Conservation (phyloP, 2,329 filamentous ascomycete species). For the Scopulariopsis brevicaulis region DNA sequence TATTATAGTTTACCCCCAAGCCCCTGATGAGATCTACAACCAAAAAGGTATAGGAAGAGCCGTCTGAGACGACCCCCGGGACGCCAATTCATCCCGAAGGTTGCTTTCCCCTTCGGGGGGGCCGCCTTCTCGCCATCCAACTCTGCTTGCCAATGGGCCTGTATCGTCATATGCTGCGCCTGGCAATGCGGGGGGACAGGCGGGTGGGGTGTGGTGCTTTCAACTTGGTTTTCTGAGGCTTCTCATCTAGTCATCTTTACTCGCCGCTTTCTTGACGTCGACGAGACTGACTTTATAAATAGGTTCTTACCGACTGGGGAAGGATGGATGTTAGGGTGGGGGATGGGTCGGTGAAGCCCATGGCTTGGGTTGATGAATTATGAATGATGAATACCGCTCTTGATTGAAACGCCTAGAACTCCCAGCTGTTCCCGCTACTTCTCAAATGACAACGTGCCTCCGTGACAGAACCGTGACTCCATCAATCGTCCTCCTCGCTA, state of each 20-base stretch:
- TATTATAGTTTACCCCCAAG: neutral
- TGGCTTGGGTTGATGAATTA: neutral
- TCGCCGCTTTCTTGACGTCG: neutral
- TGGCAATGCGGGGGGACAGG: neutral
- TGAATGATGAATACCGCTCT: neutral
- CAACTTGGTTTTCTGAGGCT: neutral
- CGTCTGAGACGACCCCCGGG: neutral
- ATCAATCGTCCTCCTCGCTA: slow-evolving; percentile 1
- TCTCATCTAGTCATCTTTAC: neutral
- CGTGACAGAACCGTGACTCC: neutral
- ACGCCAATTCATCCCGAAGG: neutral
- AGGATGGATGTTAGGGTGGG: neutral
- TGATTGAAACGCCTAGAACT: neutral
- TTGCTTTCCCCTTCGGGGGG: neutral
- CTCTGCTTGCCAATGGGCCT: neutral
- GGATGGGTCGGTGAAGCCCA: neutral
- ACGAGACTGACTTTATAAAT: neutral
- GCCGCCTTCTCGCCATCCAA: neutral
- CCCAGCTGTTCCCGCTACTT: neutral
- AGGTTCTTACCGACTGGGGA: neutral
- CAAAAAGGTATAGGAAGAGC: neutral
- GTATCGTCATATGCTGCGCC: neutral
- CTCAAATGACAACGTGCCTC: neutral
- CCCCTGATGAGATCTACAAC: neutral
- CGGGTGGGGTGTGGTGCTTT: neutral